Conservation (phyloP, 306 rosid genomes). For the Ammopiptanthus mongolicus region DNA sequence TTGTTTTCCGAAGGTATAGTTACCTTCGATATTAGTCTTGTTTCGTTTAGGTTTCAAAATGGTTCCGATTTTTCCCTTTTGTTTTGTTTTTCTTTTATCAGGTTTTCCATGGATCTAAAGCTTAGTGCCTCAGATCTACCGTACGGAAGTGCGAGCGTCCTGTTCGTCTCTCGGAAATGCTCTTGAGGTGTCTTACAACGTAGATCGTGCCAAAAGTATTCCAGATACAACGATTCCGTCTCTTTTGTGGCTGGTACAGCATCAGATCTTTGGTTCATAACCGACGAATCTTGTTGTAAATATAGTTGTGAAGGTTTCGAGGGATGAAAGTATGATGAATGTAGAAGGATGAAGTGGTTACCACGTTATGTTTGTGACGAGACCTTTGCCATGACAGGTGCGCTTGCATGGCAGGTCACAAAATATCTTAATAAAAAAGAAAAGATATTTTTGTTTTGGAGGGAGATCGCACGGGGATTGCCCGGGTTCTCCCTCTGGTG, state of each 20-base stretch:
- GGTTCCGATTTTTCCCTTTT: too few species aligned
- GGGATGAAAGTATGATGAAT: too few species aligned
- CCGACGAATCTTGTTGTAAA: background rate
- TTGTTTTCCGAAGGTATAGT: too few species aligned
- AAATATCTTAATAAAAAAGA: constrained; percentile 35
- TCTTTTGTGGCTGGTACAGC: background rate
- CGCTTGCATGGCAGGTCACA: constrained; percentile 77
- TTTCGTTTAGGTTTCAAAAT: too few species aligned
- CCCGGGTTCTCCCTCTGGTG: constrained; percentile 46
- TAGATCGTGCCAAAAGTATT: background rate
- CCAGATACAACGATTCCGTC: background rate
- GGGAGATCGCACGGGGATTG: constrained; percentile 53
- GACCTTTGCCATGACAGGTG: constrained; percentile 80
- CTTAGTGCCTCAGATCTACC: background rate
- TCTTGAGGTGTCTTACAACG: background rate
- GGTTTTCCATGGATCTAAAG: background rate
- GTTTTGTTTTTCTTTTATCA: too few species aligned
- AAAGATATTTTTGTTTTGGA: constrained; percentile 23
- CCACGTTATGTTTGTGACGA: constrained; percentile 38
- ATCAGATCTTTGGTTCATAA: too few species aligned
- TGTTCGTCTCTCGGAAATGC: background rate
- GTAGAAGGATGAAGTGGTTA: constrained; percentile 8
- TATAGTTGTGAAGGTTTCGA: background rate
- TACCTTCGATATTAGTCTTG: too few species aligned
- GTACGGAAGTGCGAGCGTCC: too few species aligned